These are phyloP conservation scores for Claviceps sorghi DNA, from an alignment of 2,329 filamentous ascomycete genomes.

Conservation along the genomic window DNA sequence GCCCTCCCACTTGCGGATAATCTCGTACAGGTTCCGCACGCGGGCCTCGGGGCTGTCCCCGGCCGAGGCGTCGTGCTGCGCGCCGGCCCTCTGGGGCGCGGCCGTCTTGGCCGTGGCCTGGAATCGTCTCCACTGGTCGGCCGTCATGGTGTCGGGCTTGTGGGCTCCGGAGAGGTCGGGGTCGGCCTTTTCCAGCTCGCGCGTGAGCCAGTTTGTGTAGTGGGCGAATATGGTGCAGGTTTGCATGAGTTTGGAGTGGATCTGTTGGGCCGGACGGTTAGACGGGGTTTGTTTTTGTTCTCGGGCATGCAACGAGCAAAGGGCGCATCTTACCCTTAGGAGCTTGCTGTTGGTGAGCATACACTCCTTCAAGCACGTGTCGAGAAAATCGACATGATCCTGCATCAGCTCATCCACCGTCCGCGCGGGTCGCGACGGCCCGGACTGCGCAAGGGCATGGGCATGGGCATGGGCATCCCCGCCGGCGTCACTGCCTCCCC, in stretches of 20 bases:
- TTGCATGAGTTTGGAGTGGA: slow-evolving; percentile 93
- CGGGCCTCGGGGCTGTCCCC: slow-evolving; percentile 28
- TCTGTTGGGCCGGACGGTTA: slow-evolving; percentile 28
- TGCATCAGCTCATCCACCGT: slow-evolving; percentile 98
- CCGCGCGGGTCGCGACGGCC: slow-evolving; percentile 20
- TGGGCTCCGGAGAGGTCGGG: slow-evolving; percentile 54
- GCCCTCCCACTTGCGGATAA: slow-evolving; percentile 79
- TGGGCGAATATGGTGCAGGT: slow-evolving; percentile 89
- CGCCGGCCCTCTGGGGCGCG: slow-evolving; percentile 6
- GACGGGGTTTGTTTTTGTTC: too few relatives aligned
- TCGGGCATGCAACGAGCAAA: too few relatives aligned
- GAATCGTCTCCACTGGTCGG: slow-evolving; percentile 46
- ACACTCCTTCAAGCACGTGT: slow-evolving; percentile 95
- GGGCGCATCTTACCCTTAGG: slow-evolving; percentile 58
- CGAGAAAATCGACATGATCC: slow-evolving; percentile 94
- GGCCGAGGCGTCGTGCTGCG: slow-evolving; percentile 8
- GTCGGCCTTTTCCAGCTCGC: slow-evolving; percentile 72
- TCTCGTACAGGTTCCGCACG: slow-evolving; percentile 69
- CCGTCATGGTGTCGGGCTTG: slow-evolving; percentile 44
- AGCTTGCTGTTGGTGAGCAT: slow-evolving; percentile 97
- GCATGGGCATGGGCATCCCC: slow-evolving; percentile 8
- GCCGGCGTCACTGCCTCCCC: not conserved
- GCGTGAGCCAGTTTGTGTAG: slow-evolving; percentile 74
- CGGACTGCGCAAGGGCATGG: slow-evolving; percentile 11
- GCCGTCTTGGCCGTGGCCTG: slow-evolving; percentile 24